Percentiles rank a stretch among this genome's conserved stretches.
Evolutionary conservation across 495 filamentous ascomycete genomes (phyloP).

Genomic region (Penicillium arizonense): DNA sequence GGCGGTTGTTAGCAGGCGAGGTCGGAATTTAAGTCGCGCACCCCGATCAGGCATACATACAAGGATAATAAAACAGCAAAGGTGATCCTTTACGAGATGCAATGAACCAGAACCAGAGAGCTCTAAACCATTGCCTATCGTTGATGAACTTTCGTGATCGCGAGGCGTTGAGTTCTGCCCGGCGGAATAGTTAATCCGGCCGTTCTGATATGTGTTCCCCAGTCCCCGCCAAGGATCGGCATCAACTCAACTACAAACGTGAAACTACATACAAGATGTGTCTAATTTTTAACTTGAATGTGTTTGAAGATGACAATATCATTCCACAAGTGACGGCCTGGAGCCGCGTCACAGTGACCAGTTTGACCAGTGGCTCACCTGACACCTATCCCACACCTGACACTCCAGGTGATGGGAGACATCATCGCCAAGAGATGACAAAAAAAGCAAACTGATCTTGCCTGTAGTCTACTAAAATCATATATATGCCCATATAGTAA

Average conservation of each 20-base stretch:
- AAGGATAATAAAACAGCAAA: neutral
- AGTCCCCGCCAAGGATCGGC: neutral
- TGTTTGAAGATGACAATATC: conserved; percentile 4
- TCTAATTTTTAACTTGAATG: neutral
- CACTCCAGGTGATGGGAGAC: conserved; percentile 23
- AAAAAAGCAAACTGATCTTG: neutral
- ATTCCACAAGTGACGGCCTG: neutral
- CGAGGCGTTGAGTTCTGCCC: conserved; percentile 6
- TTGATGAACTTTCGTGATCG: neutral
- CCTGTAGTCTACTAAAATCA: neutral
- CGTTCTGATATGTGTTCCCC: neutral
- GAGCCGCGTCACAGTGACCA: conserved; percentile 1
- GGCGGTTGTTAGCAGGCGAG: neutral
- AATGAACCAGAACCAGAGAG: neutral
- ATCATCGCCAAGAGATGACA: conserved; percentile 10
- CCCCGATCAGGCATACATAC: neutral
- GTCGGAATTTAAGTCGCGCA: neutral
- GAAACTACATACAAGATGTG: too few species aligned
- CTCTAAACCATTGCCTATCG: conserved; percentile 2
- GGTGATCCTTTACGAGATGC: neutral
- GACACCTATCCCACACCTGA: conserved; percentile 21
- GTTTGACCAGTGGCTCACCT: conserved; percentile 10
- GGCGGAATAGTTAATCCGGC: conserved; percentile 3
- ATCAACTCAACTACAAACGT: too few species aligned
- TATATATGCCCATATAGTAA: neutral